Evolutionary conservation across 257 asterid species (phyloP), one percentile per base, ranked within the genome.

Genomic region (Leptodermis oblonga): DNA sequence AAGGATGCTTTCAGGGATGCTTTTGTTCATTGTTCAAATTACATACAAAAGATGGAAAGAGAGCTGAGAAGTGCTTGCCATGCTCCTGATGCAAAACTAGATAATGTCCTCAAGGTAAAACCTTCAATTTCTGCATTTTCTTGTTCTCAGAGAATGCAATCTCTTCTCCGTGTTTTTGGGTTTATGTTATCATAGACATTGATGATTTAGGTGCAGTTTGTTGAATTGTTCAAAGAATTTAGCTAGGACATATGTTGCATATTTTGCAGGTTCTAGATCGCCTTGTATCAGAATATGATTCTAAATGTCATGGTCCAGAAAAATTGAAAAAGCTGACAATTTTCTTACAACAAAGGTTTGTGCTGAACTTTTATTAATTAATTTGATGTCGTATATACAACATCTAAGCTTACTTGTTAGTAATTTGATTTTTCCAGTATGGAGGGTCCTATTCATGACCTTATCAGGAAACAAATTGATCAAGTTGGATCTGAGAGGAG

Each of bases 1-100:
- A 92, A 83, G 84, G 97, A 94, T 78, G 90, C 97, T 70, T 94
- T 84, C 75, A 82, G 96, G 84, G 98, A 94, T 77, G 97, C 99
- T 55, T 86, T 82, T 83, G 76, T 86, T 72, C 86, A 78, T 53
- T 89, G 97, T 77, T 79, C 95, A 56, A 88, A 78, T 66, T 77
- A 89, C 73, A 81, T 92, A 69, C 92, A 91, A 78, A 90, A 77
- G 77, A 94, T 94, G 99, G 96, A 86, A 64, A 88, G 73, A 85
- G 96, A 90, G 71, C 87, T 94, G 71, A 85, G 97, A 83, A 79
- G 70, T 62, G 98, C 97, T 78, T 92, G 95, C 70, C 95, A 86
- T 77, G 85, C 89, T 72, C 84, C 98, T 70, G 86, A 78, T 73
- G 95, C 92, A 70, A 92, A 86, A 80, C 75, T 94, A 43, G 95